Conservation (phyloP, 2,329 filamentous ascomycete genomes). For the Pyrenochaeta sp. region DNA sequence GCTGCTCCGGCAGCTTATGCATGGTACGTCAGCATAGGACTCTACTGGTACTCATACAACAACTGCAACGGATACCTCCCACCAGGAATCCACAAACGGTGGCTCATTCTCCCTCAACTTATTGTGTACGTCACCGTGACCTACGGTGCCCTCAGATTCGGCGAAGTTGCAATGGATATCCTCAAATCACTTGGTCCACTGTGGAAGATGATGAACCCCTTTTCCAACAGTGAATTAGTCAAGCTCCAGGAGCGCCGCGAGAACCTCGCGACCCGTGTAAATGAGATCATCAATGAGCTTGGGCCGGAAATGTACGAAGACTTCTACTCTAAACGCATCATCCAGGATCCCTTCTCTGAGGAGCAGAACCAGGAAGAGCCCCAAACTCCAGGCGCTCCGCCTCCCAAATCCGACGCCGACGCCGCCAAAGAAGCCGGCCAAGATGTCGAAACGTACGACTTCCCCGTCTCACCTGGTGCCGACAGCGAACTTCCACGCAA, state of each 20-base stretch:
- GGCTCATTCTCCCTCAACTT: conserved; percentile 72
- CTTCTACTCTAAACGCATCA: conserved; percentile 59
- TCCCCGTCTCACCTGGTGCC: conserved; percentile 33
- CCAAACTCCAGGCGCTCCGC: conserved; percentile 31
- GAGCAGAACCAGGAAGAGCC: conserved; percentile 12
- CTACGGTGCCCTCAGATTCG: conserved; percentile 91
- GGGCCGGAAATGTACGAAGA: conserved; percentile 98
- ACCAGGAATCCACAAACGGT: conserved; percentile 74
- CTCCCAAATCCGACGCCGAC: conserved; percentile 27
- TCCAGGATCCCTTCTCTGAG: conserved; percentile 46
- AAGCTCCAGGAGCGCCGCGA: conserved; percentile 77
- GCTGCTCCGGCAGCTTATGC: conserved; percentile 47
- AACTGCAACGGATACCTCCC: conserved; percentile 84
- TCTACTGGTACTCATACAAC: conserved; percentile 60
- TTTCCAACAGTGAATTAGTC: conserved; percentile 82
- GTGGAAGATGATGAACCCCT: conserved; percentile 82
- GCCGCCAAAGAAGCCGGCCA: conserved; percentile 23
- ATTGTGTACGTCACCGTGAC: conserved; percentile 87
- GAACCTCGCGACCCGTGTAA: conserved; percentile 81
- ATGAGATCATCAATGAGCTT: conserved; percentile 90
- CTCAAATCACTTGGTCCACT: conserved; percentile 92
- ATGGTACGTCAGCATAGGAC: conserved; percentile 42
- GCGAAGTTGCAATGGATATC: conserved; percentile 99
- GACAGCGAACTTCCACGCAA: conserved; percentile 70
- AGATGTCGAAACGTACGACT: conserved; percentile 37